phyloP scores from a whole-genome alignment of 495 filamentous ascomycete species.

The Penicillium psychrofluorescens region DNA sequence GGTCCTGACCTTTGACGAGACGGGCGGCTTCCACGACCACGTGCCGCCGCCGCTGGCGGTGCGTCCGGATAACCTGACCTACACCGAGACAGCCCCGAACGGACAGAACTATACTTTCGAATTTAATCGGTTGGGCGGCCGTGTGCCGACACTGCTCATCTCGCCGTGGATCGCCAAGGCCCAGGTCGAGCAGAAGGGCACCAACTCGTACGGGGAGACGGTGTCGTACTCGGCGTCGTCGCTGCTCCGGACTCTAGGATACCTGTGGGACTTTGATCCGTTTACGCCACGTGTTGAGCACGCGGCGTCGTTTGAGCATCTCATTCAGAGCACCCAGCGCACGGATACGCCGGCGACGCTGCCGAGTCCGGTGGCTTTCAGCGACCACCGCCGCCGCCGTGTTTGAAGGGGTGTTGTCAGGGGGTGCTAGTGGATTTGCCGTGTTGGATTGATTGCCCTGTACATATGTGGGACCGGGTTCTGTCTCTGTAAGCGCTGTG shows the following conservation, averaged over 20 bases:
- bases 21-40: conserved; percentile 44
- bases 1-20: conserved; percentile 45
- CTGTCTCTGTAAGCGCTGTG: too few species aligned
- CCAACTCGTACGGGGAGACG: conserved; percentile 20
- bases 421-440: neutral
- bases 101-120: conserved; percentile 36
- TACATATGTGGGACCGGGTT: too few species aligned
- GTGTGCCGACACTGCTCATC: conserved; percentile 42
- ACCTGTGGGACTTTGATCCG: conserved; percentile 39
- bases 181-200: conserved; percentile 39
- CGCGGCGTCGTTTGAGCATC: conserved; percentile 36
- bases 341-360: conserved; percentile 16
- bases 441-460: too few species aligned
- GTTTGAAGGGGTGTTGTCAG: neutral
- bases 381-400: neutral
- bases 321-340: conserved; percentile 17
- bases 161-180: conserved; percentile 41
- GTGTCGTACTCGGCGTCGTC: conserved; percentile 34
- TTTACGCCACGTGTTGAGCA: conserved; percentile 32
- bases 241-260: conserved; percentile 31
- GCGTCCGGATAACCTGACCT: conserved; percentile 31
- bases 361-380: conserved; percentile 12
- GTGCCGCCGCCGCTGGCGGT: conserved; percentile 36
- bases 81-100: conserved; percentile 33
- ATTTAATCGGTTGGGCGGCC: conserved; percentile 42